A percentile compares a stretch with the other conserved stretches of the same genome.
phyloP scores from a whole-genome alignment of 2,329 filamentous ascomycete genomes.

The Canariomyces notabilis region DNA sequence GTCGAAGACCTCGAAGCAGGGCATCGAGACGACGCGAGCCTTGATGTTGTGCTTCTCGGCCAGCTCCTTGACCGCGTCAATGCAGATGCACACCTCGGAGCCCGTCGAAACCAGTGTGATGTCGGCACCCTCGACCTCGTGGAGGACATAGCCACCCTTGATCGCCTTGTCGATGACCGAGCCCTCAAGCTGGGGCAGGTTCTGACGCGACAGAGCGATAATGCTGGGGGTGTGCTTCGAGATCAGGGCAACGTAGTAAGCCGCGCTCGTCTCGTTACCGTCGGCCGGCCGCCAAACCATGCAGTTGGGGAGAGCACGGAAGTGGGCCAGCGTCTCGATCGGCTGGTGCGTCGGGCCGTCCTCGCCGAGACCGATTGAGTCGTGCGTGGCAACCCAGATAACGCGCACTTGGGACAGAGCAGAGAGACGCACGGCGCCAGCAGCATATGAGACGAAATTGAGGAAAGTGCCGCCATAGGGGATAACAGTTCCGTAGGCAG shows the following conservation, averaged over 20 bases:
- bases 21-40: conserved; percentile 89
- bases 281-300: conserved; percentile 99
- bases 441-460: conserved; percentile 98
- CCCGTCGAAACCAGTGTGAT: conserved; percentile 91
- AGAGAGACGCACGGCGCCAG: conserved; percentile 90
- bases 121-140: conserved; percentile 77
- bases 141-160: conserved; percentile 92
- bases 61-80: conserved; percentile 88
- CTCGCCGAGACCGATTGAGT: conserved; percentile 98
- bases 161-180: conserved; percentile 81
- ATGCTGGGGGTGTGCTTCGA: conserved; percentile 88
- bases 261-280: conserved; percentile 95
- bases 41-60: conserved; percentile 82
- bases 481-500: conserved; percentile 91
- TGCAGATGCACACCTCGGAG: conserved; percentile 89
- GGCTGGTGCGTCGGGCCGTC: conserved; percentile 98
- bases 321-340: conserved; percentile 96
- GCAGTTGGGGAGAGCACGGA: conserved; percentile 97
- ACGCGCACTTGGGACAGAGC: conserved; percentile 83
- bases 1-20: conserved; percentile 97
- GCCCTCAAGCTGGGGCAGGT: conserved; percentile 94
- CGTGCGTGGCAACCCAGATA: conserved; percentile 96
- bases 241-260: conserved; percentile 93
- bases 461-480: conserved; percentile 96
- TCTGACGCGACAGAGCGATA: conserved; percentile 92